These are phyloP conservation scores for Solanum aculeatissimum DNA, from an alignment of 305 asterid species.

Conservation along the genomic window DNA sequence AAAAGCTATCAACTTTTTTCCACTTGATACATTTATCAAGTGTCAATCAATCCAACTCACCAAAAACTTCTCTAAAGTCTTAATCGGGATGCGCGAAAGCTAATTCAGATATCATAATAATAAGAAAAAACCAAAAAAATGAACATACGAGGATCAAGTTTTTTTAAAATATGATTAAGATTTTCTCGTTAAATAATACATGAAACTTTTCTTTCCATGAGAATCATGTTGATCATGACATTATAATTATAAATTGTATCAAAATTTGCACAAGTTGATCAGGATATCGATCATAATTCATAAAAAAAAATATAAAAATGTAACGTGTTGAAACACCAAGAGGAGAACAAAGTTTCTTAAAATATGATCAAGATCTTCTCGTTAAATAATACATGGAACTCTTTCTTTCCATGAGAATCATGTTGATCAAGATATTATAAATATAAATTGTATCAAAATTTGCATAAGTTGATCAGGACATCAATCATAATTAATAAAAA, in stretches of 20 bases:
- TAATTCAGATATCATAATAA: neutral
- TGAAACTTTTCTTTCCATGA: neutral
- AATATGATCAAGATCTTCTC: neutral
- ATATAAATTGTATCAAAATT: neutral
- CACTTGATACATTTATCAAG: neutral
- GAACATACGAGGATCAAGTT: neutral
- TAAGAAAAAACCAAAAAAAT: too few relatives aligned
- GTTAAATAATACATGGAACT: neutral
- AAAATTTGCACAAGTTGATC: neutral
- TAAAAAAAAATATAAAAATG: neutral
- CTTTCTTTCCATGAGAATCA: neutral
- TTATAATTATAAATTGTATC: neutral
- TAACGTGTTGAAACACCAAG: neutral
- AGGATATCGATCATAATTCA: neutral
- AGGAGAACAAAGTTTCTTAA: neutral
- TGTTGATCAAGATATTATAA: neutral
- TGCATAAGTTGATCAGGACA: neutral
- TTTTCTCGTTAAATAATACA: neutral
- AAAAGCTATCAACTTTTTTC: neutral
- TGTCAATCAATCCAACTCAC: constrained; percentile 6
- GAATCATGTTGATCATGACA: neutral
- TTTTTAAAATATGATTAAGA: neutral
- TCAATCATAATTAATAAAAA: too few relatives aligned
- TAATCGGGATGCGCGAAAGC: neutral
- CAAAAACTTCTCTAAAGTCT: constrained; percentile 7